Conservation (phyloP, 2,329 filamentous ascomycete species). For the Madurella mycetomatis region DNA sequence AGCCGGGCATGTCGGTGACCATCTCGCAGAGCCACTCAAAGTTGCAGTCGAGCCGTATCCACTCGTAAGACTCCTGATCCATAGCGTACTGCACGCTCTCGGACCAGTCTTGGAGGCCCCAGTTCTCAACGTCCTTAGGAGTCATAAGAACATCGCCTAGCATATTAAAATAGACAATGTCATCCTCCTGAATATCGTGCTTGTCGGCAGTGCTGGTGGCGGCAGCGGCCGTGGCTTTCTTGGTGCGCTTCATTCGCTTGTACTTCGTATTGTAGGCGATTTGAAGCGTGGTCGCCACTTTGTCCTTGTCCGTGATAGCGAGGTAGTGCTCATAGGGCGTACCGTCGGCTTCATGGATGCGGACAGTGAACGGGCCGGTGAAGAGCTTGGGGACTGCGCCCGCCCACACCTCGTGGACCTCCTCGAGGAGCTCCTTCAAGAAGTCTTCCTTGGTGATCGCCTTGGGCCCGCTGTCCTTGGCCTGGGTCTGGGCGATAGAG, state of each 20-base stretch:
- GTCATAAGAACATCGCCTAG: constrained; percentile 85
- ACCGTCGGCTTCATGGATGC: constrained; percentile 96
- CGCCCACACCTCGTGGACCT: constrained; percentile 62
- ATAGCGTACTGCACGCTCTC: constrained; percentile 84
- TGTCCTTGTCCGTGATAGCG: constrained; percentile 82
- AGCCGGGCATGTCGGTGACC: constrained; percentile 75
- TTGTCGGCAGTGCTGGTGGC: constrained; percentile 58
- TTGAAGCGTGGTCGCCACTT: constrained; percentile 69
- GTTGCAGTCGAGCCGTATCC: constrained; percentile 96
- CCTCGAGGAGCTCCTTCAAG: constrained; percentile 78
- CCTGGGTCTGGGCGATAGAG: constrained; percentile 73
- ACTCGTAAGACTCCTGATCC: constrained; percentile 96
- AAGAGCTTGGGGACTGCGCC: constrained; percentile 74
- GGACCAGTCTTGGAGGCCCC: constrained; percentile 85
- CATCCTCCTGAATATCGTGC: constrained; percentile 57
- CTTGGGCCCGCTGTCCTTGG: constrained; percentile 32
- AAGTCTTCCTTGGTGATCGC: constrained; percentile 62
- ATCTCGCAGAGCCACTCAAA: constrained; percentile 96
- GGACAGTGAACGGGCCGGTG: constrained; percentile 93
- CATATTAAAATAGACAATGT: constrained; percentile 84
- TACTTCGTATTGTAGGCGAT: constrained; percentile 99
- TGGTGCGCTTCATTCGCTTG: constrained; percentile 86
- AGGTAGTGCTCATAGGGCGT: constrained; percentile 98
- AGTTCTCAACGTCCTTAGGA: constrained; percentile 74
- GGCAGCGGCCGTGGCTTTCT: constrained; percentile 70